Base-by-base conservation (phyloP, 495 filamentous ascomycete species). In the Talaromyces borbonicus region DNA sequence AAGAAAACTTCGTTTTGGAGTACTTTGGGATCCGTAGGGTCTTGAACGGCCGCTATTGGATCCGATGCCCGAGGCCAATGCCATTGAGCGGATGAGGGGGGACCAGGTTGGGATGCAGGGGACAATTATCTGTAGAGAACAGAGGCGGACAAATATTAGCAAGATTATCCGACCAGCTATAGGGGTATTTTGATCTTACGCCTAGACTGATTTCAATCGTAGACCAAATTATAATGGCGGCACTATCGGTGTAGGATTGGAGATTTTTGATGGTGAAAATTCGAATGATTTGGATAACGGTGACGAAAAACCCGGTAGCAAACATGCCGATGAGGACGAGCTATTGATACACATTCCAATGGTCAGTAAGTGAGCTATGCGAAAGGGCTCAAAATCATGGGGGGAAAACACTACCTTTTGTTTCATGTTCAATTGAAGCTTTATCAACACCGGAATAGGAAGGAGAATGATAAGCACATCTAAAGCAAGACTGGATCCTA, bases 241-340 rank as follows among this genome's bases (percentile, higher is more conserved):
- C 60, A 33, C 63, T 68, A 54, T 77, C 69, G 23, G 66, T 62
- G 49, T 65, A 66, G 47, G 66, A 63, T 24, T 43, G 44, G 2
- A 74, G 59, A 31, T 57, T 56, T 22, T 61, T 64, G 36, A 77
- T 59, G 19, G 57, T 71, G 51, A 72, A 66, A 47, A 79, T 72
- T 27, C 74, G 73, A 47, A 76, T 65, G 44, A 75, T 67, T 51
- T 77, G 72, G 46, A 73, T 74, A 46, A 69, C 48, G 16, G 73
- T 74, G 37, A 76, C 60, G 59, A 78, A 78, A 47, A 73, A 60
- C 39, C 69, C 71, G 14, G 77, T 60, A 16, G 65, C 61, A 56
- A 74, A 76, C 47, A 77, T 56, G 37, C 58, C 61, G 15, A 61
- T 56, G 1, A 77, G 61, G 31, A 71, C 54, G 19, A 69, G 14